A percentile compares a stretch with the other conserved stretches of the same genome.
Evolutionary conservation across 1,284 basidiomycete species (phyloP).

Genomic region (Irpex sp.): DNA sequence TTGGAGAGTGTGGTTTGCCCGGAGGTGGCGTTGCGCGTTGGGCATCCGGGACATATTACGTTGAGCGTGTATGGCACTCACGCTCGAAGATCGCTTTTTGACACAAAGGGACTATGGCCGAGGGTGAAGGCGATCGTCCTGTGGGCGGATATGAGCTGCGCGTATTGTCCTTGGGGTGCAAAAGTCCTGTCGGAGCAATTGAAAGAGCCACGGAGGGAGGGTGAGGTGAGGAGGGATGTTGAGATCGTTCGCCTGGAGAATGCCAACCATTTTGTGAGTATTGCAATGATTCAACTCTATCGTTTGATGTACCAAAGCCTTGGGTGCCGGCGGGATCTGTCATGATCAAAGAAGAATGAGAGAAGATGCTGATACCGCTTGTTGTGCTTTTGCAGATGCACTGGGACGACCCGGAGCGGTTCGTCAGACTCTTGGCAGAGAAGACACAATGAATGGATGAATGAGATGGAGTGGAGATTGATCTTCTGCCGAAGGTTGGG

Average conservation of each 20-base stretch:
- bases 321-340: too few species aligned
- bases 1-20: background rate
- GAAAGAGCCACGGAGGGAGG: background rate
- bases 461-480: background rate
- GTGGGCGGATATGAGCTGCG: background rate
- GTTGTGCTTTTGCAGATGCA: slow-evolving; percentile 12
- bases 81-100: background rate
- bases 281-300: too few species aligned
- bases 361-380: background rate
- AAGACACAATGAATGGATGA: background rate
- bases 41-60: background rate
- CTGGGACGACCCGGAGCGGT: slow-evolving; percentile 20
- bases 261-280: slow-evolving; percentile 22
- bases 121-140: background rate
- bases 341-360: too few species aligned
- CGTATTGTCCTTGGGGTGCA: slow-evolving; percentile 2
- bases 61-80: background rate
- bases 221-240: background rate
- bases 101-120: background rate
- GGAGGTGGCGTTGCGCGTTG: background rate
- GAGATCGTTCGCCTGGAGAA: slow-evolving; percentile 7
- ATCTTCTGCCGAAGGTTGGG: background rate
- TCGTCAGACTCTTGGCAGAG: slow-evolving; percentile 11
- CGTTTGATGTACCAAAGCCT: too few species aligned
- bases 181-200: slow-evolving; percentile 13